phyloP scores from a whole-genome alignment of 495 filamentous ascomycete genomes.

The Podospora australis region DNA sequence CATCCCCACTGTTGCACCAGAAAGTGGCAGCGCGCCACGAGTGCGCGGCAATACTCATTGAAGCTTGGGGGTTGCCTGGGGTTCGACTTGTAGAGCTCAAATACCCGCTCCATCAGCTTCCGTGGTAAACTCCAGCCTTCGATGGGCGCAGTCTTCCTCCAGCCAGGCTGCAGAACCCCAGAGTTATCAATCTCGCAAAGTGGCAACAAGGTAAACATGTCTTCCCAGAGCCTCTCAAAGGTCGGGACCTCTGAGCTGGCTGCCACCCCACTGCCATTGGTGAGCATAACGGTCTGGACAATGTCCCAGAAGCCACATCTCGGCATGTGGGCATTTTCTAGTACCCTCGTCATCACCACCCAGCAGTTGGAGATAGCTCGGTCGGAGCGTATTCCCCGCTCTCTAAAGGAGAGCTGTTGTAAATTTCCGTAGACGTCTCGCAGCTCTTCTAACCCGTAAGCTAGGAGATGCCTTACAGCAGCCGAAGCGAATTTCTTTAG shows the following conservation, averaged over 20 bases:
- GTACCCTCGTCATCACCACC: constrained; percentile 56
- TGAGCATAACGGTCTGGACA: constrained; percentile 41
- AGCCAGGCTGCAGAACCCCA: constrained; percentile 54
- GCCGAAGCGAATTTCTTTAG: constrained; percentile 32
- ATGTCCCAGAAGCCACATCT: constrained; percentile 53
- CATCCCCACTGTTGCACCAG: constrained; percentile 82
- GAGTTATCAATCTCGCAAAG: constrained; percentile 65
- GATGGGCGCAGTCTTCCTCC: constrained; percentile 43
- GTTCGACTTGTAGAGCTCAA: constrained; percentile 58
- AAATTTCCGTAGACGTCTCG: constrained; percentile 58
- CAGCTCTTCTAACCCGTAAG: constrained; percentile 45
- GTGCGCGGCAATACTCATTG: constrained; percentile 72
- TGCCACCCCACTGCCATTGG: constrained; percentile 24
- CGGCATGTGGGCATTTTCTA: constrained; percentile 42
- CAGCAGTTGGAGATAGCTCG: constrained; percentile 56
- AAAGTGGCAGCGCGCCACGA: constrained; percentile 69
- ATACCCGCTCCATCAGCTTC: constrained; percentile 54
- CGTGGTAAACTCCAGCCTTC: constrained; percentile 75
- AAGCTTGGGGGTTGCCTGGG: constrained; percentile 54
- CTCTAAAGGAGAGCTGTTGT: constrained; percentile 46
- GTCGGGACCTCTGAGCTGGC: constrained; percentile 40
- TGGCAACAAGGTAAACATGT: constrained; percentile 69
- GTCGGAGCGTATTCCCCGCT: constrained; percentile 59
- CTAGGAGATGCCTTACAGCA: constrained; percentile 38
- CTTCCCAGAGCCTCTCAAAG: constrained; percentile 67